Conservation (phyloP, 2,329 filamentous ascomycete genomes). For the Fusarium sarcochroum region DNA sequence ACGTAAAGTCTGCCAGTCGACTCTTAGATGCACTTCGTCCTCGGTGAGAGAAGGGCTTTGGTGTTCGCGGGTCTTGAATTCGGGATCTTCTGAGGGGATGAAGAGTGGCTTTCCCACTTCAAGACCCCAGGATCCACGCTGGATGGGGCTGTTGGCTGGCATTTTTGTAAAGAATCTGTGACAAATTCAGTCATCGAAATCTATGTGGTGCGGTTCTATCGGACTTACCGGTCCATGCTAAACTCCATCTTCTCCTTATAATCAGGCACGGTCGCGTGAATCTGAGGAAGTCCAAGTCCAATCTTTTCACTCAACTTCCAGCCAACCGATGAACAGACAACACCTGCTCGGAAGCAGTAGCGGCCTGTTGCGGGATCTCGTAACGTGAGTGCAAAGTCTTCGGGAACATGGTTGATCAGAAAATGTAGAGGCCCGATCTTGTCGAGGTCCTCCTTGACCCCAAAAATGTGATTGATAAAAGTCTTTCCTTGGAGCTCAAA, state of each 20-base stretch:
- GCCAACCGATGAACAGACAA: slow-evolving; percentile 84
- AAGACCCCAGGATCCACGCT: slow-evolving; percentile 87
- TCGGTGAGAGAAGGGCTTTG: slow-evolving; percentile 71
- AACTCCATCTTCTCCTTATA: slow-evolving; percentile 91
- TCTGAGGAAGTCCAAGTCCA: slow-evolving; percentile 76
- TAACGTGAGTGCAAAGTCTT: slow-evolving; percentile 85
- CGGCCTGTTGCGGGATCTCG: slow-evolving; percentile 78
- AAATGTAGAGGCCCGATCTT: slow-evolving; percentile 76
- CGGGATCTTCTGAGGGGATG: slow-evolving; percentile 77
- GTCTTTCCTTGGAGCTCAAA: slow-evolving; percentile 73
- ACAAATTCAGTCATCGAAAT: not conserved
- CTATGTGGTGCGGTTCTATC: fast-evolving
- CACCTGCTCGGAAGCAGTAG: slow-evolving; percentile 81
- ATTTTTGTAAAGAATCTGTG: slow-evolving; percentile 84
- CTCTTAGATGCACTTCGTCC: slow-evolving; percentile 76
- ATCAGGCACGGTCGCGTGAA: slow-evolving; percentile 82
- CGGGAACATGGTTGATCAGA: slow-evolving; percentile 82
- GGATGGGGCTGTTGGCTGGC: slow-evolving; percentile 80
- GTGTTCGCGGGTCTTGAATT: slow-evolving; percentile 69
- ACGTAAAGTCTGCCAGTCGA: slow-evolving; percentile 91
- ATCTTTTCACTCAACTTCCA: slow-evolving; percentile 85
- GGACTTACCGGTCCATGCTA: slow-evolving; percentile 82
- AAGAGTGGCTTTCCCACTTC: slow-evolving; percentile 83
- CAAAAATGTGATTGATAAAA: slow-evolving; percentile 79
- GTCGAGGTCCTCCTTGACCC: slow-evolving; percentile 72